Evolutionary conservation across 495 filamentous ascomycete genomes (phyloP), one percentile per base, ranked within the genome.

Genomic region (Tuber melanosporum): DNA sequence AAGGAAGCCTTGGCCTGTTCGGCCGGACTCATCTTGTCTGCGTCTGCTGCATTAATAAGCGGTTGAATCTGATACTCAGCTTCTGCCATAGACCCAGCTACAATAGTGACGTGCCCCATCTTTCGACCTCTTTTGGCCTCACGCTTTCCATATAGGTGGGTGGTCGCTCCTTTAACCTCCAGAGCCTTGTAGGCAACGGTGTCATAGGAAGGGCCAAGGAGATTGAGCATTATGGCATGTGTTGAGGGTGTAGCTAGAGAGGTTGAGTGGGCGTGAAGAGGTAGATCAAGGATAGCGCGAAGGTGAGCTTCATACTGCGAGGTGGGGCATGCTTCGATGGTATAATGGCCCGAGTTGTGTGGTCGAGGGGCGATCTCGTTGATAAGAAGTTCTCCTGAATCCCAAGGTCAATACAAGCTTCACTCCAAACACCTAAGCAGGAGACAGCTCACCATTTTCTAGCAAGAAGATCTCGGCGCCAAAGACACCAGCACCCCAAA

Each of bases 301-400:
- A 98, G 88, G 82, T 99, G 95, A 46, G 93, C 90, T 83, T 95
- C 92, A 84, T 92, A 99, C 84, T 99, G 95, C 32, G 94, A 97
- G 66, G 88, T 86, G 0, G 89, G 89, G 75, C 96, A 94, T 45
- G 93, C 93, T 87, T 99, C 95, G 81, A 99, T 99, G 36, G 93
- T 98, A 86, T 95, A 96, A 85, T 99, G 95, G 20, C 95, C 95
- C 1, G 93, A 97, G 85, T 98, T 99, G 85, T 99, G 95, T 66
- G 94, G 93, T 15, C 95, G 90, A 70, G 93, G 94, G n/a, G 95
- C 95, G 72, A 98, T 92, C 85, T 99, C 95, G 84, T 97, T 97
- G 74, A 99, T 87, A 77, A 97, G 85, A 5, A 97, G 87, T 1
- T 83, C 85, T 17, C 85, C 88, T 88, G 19, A 47, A 12, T 70